A percentile compares a stretch with the other conserved stretches of the same genome.
Evolutionary conservation across 139 green algal genomes (phyloP).

Genomic region (Chlorella sp.): DNA sequence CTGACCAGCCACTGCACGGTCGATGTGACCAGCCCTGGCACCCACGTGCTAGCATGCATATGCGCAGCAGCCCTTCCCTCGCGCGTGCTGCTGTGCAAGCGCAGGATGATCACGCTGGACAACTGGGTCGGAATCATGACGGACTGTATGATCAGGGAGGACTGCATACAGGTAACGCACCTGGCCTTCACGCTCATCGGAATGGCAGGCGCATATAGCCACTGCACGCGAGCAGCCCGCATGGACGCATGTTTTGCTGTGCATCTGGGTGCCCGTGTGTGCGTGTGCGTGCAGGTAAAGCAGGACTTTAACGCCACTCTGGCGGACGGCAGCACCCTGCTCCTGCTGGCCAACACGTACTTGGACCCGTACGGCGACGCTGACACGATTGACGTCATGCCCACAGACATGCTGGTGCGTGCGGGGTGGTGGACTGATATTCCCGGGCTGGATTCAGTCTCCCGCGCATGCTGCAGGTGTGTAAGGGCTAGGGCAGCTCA

Average conservation of each 20-base stretch:
- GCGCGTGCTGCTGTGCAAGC: background rate
- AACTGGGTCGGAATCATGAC: conserved; percentile 31
- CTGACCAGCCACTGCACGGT: no score
- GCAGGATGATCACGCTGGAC: conserved; percentile 20
- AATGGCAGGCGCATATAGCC: no score
- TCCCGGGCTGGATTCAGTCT: background rate
- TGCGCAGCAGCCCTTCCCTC: background rate
- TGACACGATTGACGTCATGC: background rate
- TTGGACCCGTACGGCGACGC: background rate
- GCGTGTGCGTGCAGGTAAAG: background rate
- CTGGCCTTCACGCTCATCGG: no score
- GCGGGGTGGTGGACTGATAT: background rate
- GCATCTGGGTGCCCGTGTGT: no score
- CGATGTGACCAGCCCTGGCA: no score
- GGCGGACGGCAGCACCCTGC: background rate
- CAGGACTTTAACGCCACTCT: background rate
- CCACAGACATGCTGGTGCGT: background rate
- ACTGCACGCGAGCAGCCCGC: no score
- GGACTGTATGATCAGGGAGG: conserved; percentile 8
- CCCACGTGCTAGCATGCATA: no score
- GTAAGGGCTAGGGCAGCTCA: background rate
- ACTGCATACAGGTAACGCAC: no score
- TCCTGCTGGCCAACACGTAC: conserved; percentile 2
- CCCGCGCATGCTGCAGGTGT: no score
- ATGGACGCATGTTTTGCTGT: no score